These are phyloP conservation scores for Parachaetomium inaequale DNA, from an alignment of 495 filamentous ascomycete genomes.

Conservation along the genomic window DNA sequence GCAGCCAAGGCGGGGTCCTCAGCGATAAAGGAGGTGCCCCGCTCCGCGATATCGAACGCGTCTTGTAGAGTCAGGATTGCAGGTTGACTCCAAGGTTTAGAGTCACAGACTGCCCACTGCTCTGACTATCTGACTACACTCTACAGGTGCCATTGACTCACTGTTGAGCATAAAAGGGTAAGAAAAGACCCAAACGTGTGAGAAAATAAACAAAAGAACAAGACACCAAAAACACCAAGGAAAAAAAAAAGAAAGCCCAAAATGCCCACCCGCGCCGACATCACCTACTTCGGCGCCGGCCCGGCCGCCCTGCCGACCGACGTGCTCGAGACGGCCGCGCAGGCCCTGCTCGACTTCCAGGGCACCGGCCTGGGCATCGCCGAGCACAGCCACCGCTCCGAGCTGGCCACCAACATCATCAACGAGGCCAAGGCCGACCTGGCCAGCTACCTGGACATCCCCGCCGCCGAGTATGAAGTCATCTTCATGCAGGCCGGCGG, in stretches of 20 bases:
- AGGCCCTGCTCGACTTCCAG: conserved; percentile 78
- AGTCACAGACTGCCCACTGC: no score
- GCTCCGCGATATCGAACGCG: not conserved
- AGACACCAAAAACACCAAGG: not conserved
- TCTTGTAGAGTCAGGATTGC: not conserved
- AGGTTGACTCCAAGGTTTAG: not conserved
- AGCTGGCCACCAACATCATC: conserved; percentile 66
- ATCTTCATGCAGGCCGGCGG: conserved; percentile 83
- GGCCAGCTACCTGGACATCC: conserved; percentile 67
- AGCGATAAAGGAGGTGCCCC: conserved; percentile 14
- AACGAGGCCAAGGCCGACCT: conserved; percentile 62
- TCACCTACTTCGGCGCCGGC: conserved; percentile 69
- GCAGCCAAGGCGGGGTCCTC: conserved; percentile 9
- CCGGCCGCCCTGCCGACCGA: conserved; percentile 76
- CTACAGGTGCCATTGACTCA: no score
- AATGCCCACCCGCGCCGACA: conserved; percentile 36
- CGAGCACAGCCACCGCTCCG: conserved; percentile 88
- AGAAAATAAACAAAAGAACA: not conserved
- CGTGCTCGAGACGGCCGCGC: conserved; percentile 68
- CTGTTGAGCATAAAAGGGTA: not conserved
- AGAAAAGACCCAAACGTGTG: not conserved
- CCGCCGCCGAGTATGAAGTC: conserved; percentile 65
- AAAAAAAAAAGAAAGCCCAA: conserved; percentile 5
- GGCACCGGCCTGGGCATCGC: conserved; percentile 74
- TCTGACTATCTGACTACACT: no score